Evolutionary conservation across 257 asterid genomes (phyloP), one percentile per base, ranked within the genome.

Genomic region (Leptodermis oblonga): DNA sequence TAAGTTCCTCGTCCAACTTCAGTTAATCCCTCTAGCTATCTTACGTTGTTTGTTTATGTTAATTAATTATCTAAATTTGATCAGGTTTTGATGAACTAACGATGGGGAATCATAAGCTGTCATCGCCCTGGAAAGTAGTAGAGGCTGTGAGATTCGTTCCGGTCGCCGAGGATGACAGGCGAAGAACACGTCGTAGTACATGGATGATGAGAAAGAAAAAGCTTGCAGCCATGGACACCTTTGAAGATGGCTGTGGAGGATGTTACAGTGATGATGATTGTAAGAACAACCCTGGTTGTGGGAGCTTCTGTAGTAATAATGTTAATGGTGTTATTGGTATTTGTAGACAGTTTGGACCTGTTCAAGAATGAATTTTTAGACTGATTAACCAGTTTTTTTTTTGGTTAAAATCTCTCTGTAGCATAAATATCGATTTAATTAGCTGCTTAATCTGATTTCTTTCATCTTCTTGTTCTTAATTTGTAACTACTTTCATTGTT

Each of bases 281-380:
- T 52, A 65, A 25, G 55, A 65, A 65, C 69, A 65, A 12, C 18
- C 55, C 69, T 42, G 69, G 69, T 4, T 65, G 69, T 43, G 69
- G 69, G 0, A 65, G 14, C 69, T 65, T 23, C 15, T 65, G 69
- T 31, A 65, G 41, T 31, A 65, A 26, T 43, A 41, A 33, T n/a
- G n/a, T n/a, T 39, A 48, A 34, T 65, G 55, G 5, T n/a, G 11
- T 42, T 25, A 34, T 65, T 65, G 69, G 69, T 22, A 12, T 43
- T 4, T 65, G 69, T 26, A 65, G 17, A 43, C 22, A 25, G 43
- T 4, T 14, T 43, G 56, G 54, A 30, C 41, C n/a, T 4, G 7
- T 12, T 43, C 55, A 65, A 65, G 55, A 42, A 23, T 65, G 36
- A n/a, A n/a, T n/a, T n/a, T n/a, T n/a, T n/a, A n/a, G n/a, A n/a